Base-by-base conservation (phyloP, 306 rosid genomes). In the Citrullus amarus region DNA sequence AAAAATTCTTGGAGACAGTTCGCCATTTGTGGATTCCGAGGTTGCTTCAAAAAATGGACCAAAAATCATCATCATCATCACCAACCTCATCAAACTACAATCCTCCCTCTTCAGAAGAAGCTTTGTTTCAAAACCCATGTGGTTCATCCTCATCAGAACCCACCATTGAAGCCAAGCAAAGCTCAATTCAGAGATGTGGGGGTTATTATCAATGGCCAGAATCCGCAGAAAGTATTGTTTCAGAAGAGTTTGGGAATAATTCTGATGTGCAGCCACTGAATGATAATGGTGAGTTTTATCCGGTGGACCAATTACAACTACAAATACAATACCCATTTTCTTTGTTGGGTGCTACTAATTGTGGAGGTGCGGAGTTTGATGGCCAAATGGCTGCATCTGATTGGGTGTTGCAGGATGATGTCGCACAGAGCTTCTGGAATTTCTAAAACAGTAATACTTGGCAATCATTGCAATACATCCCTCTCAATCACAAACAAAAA, bases 1-100 rank as follows among this genome's bases (percentile, higher is more conserved):
- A 90, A 84, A 87, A 78, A 25, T 93, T 93, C 86, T 78, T 91
- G 5, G 98, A 93, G 39, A 88, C 93, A 0, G 89, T 93, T 18
- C 83, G 88, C 50, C 82, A 89, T 76, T 91, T 90, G 79, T 93
- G 98, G 98, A 87, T 89, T 88, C 98, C 98, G 57, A 85, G 90
- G 20, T 82, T 90, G 81, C 83, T 86, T 41, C 93, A 90, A 54
- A 91, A 91, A 80, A 87, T 90, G 85, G 90, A 90, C 58, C 96
- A 91, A 78, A 78, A 79, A 75, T 38, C 88, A 70, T 66, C 88
- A 70, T 66, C 88, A 70, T 65, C 88, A 25, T 25, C 28, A 41
- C 6, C 51, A 18, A 3, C 9, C 53, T 67, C 30, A 34, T 68
- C 1, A 11, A 67, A 67, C 48, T 32, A 16, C 25, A 65, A 9